Base-by-base conservation (phyloP, 306 rosid genomes). In the Quercus gilva region DNA sequence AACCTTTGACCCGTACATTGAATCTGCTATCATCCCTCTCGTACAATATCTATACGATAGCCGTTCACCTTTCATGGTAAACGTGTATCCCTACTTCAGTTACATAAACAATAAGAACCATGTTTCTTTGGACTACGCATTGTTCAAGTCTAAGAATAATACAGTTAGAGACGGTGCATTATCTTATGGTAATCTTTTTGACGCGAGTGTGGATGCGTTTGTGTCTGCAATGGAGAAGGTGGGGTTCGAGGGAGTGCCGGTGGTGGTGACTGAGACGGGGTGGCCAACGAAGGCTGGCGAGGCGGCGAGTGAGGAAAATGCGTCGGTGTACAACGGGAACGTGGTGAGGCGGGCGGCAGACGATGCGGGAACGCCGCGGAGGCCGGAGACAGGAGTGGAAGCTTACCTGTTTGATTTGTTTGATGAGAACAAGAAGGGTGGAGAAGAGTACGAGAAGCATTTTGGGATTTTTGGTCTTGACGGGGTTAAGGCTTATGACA, bases 391-490 rank as follows among this genome's bases (percentile, higher is more conserved):
- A 4, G 83, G 85, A 37, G 71, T 80, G 31, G 85, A 84, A 67
- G 80, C 74, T 33, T 84, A 80, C 87, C 37, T 84, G 79, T 80
- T 84, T 76, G 87, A 58, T 28, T 31, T 84, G 55, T 84, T 84
- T 68, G 77, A 84, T 26, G 85, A 84, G 80, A 78, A 77, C 55
- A 71, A 64, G n/a, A 85, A 85, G 59, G 6, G 13, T 25, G 85
- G 85, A 17, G 75, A 78, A 21, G 85, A 85, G 71, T 81, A 19
- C 28, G 86, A 85, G 71, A 79, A 69, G 33, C 81, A 81, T 75
- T 82, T 84, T 73, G 84, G 87, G 81, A 84, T 80, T 52, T 72
- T 72, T 60, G 71, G 74, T 33, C 73, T 33, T 72, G 77, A 74
- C 20, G 85, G 82, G 43, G 12, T 84, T 3, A 80, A 52, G 68